Evolutionary conservation across 176 grass and related monocot genomes (phyloP).

Genomic region (Alloteropsis semialata): DNA sequence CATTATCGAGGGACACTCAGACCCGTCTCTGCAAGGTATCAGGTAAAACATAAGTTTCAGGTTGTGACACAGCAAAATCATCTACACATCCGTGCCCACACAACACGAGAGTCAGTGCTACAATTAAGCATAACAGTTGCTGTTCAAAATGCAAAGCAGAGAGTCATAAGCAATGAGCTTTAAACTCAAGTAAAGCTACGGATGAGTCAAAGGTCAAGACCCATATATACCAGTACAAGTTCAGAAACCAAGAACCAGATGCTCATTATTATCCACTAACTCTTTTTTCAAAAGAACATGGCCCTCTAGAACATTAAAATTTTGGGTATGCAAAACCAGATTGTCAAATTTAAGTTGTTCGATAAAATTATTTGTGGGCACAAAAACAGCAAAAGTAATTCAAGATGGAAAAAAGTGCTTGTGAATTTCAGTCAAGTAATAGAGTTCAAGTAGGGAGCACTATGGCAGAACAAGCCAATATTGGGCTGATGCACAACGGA

Average conservation of each 20-base stretch:
- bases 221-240: neutral
- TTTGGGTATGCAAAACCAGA: neutral
- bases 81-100: neutral
- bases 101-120: neutral
- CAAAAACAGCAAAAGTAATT: neutral
- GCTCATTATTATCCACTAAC: neutral
- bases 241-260: neutral
- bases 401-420: neutral
- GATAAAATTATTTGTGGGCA: neutral
- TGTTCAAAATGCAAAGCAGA: neutral
- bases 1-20: slow-evolving; percentile 79
- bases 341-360: neutral
- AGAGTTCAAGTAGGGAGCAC: slow-evolving; percentile 1
- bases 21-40: slow-evolving; percentile 67
- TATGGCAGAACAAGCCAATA: neutral
- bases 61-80: slow-evolving; percentile 3
- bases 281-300: neutral
- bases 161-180: neutral
- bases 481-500: neutral
- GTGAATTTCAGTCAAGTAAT: neutral
- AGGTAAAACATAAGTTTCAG: slow-evolving; percentile 26
- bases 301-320: neutral
- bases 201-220: neutral
- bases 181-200: neutral
- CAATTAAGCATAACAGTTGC: neutral